Evolutionary conservation across 345 rosid genomes (phyloP).

Genomic region (Citrus hindsii): DNA sequence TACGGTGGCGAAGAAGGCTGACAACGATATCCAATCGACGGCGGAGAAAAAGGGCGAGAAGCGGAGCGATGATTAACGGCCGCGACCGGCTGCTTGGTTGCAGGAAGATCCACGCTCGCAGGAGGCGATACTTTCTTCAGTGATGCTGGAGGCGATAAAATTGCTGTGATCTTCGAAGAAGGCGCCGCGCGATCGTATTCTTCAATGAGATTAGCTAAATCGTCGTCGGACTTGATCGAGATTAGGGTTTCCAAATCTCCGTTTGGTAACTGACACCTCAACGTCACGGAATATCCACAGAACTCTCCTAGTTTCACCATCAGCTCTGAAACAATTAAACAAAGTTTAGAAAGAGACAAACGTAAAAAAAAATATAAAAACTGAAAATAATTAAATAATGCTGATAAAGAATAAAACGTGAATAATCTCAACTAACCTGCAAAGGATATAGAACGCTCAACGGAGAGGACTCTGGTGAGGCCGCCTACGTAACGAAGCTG

Average conservation of each 20-base stretch:
- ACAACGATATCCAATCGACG: conserved; percentile 17
- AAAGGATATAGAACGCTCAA: conserved; percentile 55
- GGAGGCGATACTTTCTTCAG: conserved; percentile 50
- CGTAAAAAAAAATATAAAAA: background rate
- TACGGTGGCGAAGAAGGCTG: conserved; percentile 18
- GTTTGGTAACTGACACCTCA: conserved; percentile 71
- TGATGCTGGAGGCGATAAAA: conserved; percentile 41
- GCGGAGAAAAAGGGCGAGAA: conserved; percentile 17
- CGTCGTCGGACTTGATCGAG: conserved; percentile 76
- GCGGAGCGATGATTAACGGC: background rate
- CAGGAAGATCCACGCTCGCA: conserved; percentile 33
- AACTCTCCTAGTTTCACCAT: conserved; percentile 60
- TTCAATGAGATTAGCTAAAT: conserved; percentile 46
- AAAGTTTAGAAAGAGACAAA: background rate
- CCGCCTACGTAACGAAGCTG: conserved; percentile 87
- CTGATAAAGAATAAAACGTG: background rate
- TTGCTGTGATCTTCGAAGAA: conserved; percentile 45
- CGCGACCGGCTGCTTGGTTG: conserved; percentile 12
- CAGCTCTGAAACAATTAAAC: conserved; percentile 31
- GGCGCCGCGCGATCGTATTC: conserved; percentile 38
- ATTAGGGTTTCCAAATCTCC: conserved; percentile 82
- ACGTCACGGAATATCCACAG: conserved; percentile 49
- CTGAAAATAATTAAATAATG: background rate
- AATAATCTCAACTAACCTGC: conserved; percentile 39
- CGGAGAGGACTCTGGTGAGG: conserved; percentile 73